phyloP scores from a whole-genome alignment of 208 protist genomes.

The Trypanosoma conorhini region DNA sequence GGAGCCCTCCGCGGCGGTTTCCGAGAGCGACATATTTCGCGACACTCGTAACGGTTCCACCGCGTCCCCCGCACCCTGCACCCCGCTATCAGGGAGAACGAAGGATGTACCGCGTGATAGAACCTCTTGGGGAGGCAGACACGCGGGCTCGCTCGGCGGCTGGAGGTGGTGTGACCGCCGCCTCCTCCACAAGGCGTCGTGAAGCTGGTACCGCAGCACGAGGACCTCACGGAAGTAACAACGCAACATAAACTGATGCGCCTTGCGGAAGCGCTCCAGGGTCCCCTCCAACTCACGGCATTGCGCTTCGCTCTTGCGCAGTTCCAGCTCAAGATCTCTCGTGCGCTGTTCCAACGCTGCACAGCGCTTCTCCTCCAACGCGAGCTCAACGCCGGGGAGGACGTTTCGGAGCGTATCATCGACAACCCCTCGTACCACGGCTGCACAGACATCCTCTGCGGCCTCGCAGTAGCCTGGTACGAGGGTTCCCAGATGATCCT shows the following conservation, averaged over 20 bases:
- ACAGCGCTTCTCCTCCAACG: slow-evolving; percentile 30
- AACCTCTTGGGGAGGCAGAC: too few relatives aligned
- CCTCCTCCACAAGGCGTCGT: slow-evolving; percentile 4
- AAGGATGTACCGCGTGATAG: neutral
- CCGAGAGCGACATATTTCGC: neutral
- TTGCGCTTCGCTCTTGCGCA: slow-evolving; percentile 19
- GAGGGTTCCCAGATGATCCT: slow-evolving; percentile 42
- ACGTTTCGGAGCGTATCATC: slow-evolving; percentile 45
- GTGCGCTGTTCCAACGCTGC: slow-evolving; percentile 42
- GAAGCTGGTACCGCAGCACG: slow-evolving; percentile 56
- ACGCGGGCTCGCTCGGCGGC: neutral
- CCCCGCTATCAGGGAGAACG: neutral
- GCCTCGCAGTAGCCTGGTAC: slow-evolving; percentile 45
- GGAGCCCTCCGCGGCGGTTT: neutral
- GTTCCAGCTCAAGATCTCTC: slow-evolving; percentile 30
- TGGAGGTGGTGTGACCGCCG: neutral
- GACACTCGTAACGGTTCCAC: too few relatives aligned
- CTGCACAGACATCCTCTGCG: slow-evolving; percentile 53
- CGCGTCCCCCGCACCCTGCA: neutral
- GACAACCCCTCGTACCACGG: slow-evolving; percentile 46
- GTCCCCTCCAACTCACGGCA: slow-evolving; percentile 28
- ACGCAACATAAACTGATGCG: slow-evolving; percentile 85
- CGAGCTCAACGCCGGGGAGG: slow-evolving; percentile 50
- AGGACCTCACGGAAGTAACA: slow-evolving; percentile 85
- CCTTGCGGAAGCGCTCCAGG: slow-evolving; percentile 40